These are phyloP conservation scores for Fusarium beomiforme DNA, from an alignment of 2,329 filamentous ascomycete species.

Conservation along the genomic window DNA sequence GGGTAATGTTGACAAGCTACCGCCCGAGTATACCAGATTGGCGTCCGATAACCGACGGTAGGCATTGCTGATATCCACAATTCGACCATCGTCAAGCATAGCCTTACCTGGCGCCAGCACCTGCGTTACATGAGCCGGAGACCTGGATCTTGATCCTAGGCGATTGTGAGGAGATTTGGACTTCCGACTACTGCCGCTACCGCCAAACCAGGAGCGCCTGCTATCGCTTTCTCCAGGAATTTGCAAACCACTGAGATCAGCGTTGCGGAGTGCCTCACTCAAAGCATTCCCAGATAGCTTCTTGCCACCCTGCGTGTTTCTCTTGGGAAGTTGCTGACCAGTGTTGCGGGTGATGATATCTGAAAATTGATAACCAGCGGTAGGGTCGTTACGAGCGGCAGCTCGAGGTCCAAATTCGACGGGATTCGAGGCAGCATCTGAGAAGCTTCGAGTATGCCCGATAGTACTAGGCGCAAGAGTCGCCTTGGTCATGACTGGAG, in stretches of 20 bases:
- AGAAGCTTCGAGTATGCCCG: conserved; percentile 60
- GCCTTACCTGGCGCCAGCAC: conserved; percentile 49
- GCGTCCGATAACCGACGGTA: conserved; percentile 79
- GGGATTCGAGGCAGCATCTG: conserved; percentile 61
- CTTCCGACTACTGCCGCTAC: conserved; percentile 51
- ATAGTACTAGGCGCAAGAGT: conserved; percentile 33
- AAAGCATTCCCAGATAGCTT: conserved; percentile 53
- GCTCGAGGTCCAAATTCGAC: conserved; percentile 55
- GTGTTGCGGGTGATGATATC: conserved; percentile 64
- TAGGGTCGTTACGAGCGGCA: conserved; percentile 52
- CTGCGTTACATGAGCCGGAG: conserved; percentile 38
- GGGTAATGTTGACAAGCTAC: conserved; percentile 69
- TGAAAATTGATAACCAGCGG: conserved; percentile 69
- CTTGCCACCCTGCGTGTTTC: conserved; percentile 58
- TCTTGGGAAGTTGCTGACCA: conserved; percentile 61
- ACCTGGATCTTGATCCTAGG: conserved; percentile 53
- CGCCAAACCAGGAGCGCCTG: conserved; percentile 51
- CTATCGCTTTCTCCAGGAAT: conserved; percentile 59
- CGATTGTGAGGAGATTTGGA: conserved; percentile 66
- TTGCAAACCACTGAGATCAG: conserved; percentile 60
- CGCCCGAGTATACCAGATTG: conserved; percentile 70
- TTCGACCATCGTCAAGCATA: conserved; percentile 68
- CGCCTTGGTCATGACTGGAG: conserved; percentile 41
- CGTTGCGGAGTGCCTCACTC: conserved; percentile 63
- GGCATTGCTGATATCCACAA: conserved; percentile 74